phyloP scores from a whole-genome alignment of 352 stramenopile genomes.

The Pythium brachiatum region DNA sequence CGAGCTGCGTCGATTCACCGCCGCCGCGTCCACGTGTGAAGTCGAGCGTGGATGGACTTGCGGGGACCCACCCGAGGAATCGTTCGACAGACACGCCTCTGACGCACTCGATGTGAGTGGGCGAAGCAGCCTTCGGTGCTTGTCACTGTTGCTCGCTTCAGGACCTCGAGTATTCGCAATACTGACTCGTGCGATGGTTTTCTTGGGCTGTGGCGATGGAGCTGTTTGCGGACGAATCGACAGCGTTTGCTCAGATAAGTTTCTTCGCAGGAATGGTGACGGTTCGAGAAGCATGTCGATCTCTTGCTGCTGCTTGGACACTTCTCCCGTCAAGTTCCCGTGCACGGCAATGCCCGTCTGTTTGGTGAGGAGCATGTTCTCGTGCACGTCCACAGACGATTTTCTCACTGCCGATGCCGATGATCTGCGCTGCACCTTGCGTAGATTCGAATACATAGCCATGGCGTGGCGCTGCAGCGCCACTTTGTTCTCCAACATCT shows the following conservation, averaged over 20 bases:
- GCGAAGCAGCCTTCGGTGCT: neutral
- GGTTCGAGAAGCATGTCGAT: constrained; percentile 30
- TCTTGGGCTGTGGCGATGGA: constrained; percentile 19
- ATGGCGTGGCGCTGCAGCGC: constrained; percentile 44
- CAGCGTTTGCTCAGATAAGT: constrained; percentile 36
- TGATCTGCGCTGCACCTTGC: constrained; percentile 17
- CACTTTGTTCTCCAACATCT: constrained; percentile 34
- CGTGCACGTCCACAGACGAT: neutral
- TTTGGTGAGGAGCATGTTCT: constrained; percentile 1
- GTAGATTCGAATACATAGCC: constrained; percentile 60
- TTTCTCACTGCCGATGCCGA: neutral
- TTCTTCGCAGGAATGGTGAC: constrained; percentile 52
- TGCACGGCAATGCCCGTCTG: neutral
- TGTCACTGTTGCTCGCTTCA: too few species aligned
- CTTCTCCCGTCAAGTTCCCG: neutral
- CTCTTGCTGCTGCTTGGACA: neutral
- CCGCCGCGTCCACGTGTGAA: neutral
- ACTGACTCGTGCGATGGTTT: constrained; percentile 5
- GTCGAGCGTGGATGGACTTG: neutral
- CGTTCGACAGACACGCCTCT: neutral
- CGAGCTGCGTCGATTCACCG: constrained; percentile 29
- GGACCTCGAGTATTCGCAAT: neutral
- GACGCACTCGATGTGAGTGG: constrained; percentile 10
- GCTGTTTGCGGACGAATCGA: constrained; percentile 46
- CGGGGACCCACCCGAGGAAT: neutral